phyloP scores from a whole-genome alignment of 1,284 basidiomycete species.

The Calocybe gambosa region DNA sequence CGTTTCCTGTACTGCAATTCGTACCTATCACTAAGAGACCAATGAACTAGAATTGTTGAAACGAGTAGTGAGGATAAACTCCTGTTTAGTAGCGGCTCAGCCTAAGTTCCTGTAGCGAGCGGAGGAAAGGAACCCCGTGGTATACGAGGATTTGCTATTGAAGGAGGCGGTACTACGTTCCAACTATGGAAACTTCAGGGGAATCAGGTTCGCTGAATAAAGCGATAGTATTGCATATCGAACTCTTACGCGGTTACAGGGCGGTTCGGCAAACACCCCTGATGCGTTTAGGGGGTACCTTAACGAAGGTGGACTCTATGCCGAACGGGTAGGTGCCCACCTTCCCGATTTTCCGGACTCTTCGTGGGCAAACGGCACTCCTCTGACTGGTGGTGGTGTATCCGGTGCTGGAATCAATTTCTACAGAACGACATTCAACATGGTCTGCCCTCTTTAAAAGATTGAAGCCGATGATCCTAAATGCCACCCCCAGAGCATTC shows the following conservation, averaged over 20 bases:
- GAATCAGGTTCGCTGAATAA: conserved; percentile 33
- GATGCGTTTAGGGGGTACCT: conserved; percentile 44
- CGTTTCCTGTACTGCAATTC: not conserved
- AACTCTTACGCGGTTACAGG: conserved; percentile 22
- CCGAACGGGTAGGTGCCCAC: conserved; percentile 47
- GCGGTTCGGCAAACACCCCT: conserved; percentile 35
- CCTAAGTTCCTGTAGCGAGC: conserved; percentile 27
- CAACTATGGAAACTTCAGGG: conserved; percentile 46
- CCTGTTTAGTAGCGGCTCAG: conserved; percentile 3
- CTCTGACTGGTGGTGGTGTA: conserved; percentile 29
- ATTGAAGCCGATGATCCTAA: not conserved
- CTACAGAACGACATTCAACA: conserved; percentile 43
- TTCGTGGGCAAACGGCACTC: conserved; percentile 32
- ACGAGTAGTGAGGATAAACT: conserved; percentile 33
- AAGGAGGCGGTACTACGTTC: conserved; percentile 35
- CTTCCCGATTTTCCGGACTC: conserved; percentile 43
- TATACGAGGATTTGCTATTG: conserved; percentile 40
- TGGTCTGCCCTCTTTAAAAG: conserved; percentile 23
- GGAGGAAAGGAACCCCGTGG: conserved; percentile 48
- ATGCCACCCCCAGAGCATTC: conserved; percentile 23
- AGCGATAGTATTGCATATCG: not conserved
- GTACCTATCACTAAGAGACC: not conserved
- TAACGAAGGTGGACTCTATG: conserved; percentile 49
- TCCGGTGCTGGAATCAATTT: conserved; percentile 44
- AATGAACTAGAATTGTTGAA: conserved; percentile 32